phyloP scores from a whole-genome alignment of 1,284 basidiomycete species.

The Sporisorium scitamineum region DNA sequence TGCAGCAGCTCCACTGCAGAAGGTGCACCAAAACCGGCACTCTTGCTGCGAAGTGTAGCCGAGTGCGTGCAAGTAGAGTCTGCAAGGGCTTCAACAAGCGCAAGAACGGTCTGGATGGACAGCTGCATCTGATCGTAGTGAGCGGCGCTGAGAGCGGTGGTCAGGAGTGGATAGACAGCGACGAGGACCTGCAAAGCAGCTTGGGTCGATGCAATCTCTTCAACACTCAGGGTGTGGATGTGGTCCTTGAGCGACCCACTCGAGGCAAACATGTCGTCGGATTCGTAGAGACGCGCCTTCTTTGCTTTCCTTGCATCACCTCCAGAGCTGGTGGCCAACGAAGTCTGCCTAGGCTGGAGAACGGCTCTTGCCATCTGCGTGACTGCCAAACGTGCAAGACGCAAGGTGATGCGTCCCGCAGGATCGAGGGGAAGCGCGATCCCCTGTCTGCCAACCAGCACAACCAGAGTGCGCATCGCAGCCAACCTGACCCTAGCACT shows the following conservation, averaged over 20 bases:
- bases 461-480: slow-evolving; percentile 34
- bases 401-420: slow-evolving; percentile 37
- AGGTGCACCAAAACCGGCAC: slow-evolving; percentile 16
- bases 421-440: slow-evolving; percentile 50
- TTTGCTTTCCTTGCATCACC: slow-evolving; percentile 31
- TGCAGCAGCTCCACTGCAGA: slow-evolving; percentile 12
- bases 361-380: slow-evolving; percentile 25
- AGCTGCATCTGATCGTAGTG: slow-evolving; percentile 47
- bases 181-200: slow-evolving; percentile 34
- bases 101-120: slow-evolving; percentile 30
- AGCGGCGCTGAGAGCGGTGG: slow-evolving; percentile 30
- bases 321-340: slow-evolving; percentile 4
- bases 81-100: slow-evolving; percentile 46
- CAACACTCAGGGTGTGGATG: slow-evolving; percentile 25
- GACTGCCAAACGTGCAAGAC: slow-evolving; percentile 43
- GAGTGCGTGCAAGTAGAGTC: slow-evolving; percentile 31
- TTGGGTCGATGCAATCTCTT: slow-evolving; percentile 30
- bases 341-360: slow-evolving; percentile 10
- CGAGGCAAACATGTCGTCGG: slow-evolving; percentile 43
- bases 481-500: slow-evolving; percentile 29
- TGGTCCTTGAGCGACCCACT: slow-evolving; percentile 37
- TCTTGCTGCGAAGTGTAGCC: slow-evolving; percentile 9
- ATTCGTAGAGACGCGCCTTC: slow-evolving; percentile 54
- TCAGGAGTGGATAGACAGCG: slow-evolving; percentile 38
- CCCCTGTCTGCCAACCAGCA: slow-evolving; percentile 32